Evolutionary conservation across 1,284 basidiomycete genomes (phyloP).

Genomic region (Abortiporus biennis): DNA sequence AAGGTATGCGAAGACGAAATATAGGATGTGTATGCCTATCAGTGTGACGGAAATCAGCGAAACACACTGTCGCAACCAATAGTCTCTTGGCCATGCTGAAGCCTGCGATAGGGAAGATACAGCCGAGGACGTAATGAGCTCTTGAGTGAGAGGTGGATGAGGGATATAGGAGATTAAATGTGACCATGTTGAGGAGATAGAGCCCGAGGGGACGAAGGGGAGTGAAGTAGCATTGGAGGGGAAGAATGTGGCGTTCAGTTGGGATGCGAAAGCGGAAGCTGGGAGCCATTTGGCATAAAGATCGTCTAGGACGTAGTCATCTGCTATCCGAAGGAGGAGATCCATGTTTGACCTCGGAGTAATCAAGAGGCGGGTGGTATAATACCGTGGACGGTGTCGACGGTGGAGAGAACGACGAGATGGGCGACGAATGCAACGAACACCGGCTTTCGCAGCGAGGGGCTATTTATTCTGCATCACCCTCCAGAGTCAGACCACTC

Average conservation of each 20-base stretch:
- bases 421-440: neutral
- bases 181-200: constrained; percentile 37
- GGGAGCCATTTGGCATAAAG: constrained; percentile 76
- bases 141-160: constrained; percentile 41
- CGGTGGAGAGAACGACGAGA: neutral
- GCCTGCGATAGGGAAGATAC: constrained; percentile 25
- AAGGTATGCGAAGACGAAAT: constrained; percentile 82
- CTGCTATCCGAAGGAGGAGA: constrained; percentile 65
- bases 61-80: constrained; percentile 71
- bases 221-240: constrained; percentile 26
- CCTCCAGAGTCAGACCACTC: constrained; percentile 6
- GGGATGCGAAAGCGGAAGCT: constrained; percentile 45
- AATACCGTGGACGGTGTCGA: neutral
- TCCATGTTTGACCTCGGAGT: constrained; percentile 55
- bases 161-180: constrained; percentile 52
- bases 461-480: constrained; percentile 2
- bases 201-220: constrained; percentile 23
- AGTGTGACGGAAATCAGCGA: constrained; percentile 77
- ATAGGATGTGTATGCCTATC: constrained; percentile 75
- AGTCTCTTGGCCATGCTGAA: constrained; percentile 79
- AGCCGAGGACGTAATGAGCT: constrained; percentile 24
- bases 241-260: constrained; percentile 21
- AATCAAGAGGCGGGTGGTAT: neutral
- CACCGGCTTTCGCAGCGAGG: neutral
- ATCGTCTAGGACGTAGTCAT: constrained; percentile 75